Percentiles rank a stretch among this genome's conserved stretches.
Evolutionary conservation across 768 basidiomycete genomes (phyloP).

Genomic region (Hericium alpestre): DNA sequence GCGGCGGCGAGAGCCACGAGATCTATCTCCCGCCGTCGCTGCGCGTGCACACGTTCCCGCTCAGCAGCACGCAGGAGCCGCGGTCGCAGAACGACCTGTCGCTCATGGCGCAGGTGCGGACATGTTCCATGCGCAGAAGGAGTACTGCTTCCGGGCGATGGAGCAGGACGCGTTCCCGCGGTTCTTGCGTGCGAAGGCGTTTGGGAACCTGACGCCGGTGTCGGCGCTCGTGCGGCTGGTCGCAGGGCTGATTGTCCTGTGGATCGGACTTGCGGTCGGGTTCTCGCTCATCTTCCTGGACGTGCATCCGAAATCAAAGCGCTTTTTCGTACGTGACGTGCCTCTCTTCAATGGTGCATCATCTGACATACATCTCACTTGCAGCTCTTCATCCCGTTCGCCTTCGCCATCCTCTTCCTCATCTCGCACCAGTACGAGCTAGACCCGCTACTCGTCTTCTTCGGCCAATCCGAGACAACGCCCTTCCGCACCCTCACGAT

Average conservation of each 20-base stretch:
- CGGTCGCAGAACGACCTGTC: constrained; percentile 42
- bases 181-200: constrained; percentile 94
- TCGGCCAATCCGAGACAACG: constrained; percentile 91
- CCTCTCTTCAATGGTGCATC: constrained; percentile 2
- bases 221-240: constrained; percentile 81
- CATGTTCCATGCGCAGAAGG: constrained; percentile 95
- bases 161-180: constrained; percentile 91
- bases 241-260: constrained; percentile 73
- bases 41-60: constrained; percentile 84
- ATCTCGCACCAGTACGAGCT: constrained; percentile 96
- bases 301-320: constrained; percentile 80
- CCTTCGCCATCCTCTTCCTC: constrained; percentile 80
- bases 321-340: constrained; percentile 77
- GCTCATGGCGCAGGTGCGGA: constrained; percentile 83
- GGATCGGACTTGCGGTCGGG: constrained; percentile 84
- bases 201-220: constrained; percentile 90
- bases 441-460: constrained; percentile 88
- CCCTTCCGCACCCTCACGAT: constrained; percentile 91
- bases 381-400: constrained; percentile 91
- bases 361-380: not conserved
- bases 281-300: constrained; percentile 93
- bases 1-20: constrained; percentile 87
- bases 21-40: constrained; percentile 93
- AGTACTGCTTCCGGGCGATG: constrained; percentile 93
- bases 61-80: constrained; percentile 35